Evolutionary conservation across 805 yeast genomes (phyloP), one percentile per base, ranked within the genome.

Genomic region (Wickerhamiella vanderwaltii): DNA sequence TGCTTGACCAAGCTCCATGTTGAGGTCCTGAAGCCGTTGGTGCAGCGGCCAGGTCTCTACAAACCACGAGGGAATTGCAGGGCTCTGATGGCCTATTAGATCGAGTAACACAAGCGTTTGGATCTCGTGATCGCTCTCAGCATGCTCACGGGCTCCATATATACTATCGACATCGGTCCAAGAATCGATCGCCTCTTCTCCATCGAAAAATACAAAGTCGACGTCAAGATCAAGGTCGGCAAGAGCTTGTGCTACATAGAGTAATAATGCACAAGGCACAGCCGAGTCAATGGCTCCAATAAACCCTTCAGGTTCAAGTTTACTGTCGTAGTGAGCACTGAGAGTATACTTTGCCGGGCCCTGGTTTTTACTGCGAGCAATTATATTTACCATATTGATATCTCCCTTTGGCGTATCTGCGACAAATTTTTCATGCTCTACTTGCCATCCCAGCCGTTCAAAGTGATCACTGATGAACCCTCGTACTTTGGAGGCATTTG

Each of bases 211-310:
- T 0, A 74, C 57, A 6, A 73, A 53, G 48, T 69, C 71, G 3
- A 73, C 33, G 44, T 38, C 44, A 30, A 50, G 48, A n/a, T 49
- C 35, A 9, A 46, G 47, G n/a, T 38, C 47, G 31, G 46, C 56
- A 18, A 43, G 29, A 2, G 49, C 55, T 35, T 59, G 53, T 5
- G 75, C 69, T 2, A 68, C 48, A 46, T 69, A 69, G 46, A 74
- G 46, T 29, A 74, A 48, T 16, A 75, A 57, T 0, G 72, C 73
- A 52, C 78, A 72, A 1, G 79, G 71, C 1, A 67, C 73, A 3
- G 77, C 77, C 43, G 76, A 69, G 50, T 75, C 80, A 22, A 64
- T 69, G 1, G 77, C 80, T 5, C 80, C 80, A 24, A 73, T 56
- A 43, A 75, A 73, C 5, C 77, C 78, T n/a, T 57, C 59, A 1